Conservation (phyloP, 1,139 yeast genomes). For the Nakaseomyces glabratus region DNA sequence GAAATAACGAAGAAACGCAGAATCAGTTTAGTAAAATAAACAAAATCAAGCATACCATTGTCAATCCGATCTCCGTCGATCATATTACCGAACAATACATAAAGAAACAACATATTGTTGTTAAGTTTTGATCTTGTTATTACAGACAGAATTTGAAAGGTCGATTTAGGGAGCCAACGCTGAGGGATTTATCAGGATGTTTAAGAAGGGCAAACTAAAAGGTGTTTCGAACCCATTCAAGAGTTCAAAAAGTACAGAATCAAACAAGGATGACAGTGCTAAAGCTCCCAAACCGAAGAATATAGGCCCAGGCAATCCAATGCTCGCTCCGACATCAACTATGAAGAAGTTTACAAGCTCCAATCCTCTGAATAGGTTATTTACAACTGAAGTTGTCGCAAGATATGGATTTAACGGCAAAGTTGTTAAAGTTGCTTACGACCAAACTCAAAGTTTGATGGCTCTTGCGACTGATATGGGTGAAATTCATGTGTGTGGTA, state of each 20-base stretch:
- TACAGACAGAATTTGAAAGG: too few relatives aligned
- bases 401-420: conserved; percentile 51
- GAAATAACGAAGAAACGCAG: too few relatives aligned
- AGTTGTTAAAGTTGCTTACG: conserved; percentile 63
- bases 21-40: background rate
- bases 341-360: conserved; percentile 6
- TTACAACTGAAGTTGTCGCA: conserved; percentile 34
- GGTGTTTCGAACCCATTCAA: conserved; percentile 47
- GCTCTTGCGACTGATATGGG: conserved; percentile 72
- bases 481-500: conserved; percentile 73
- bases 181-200: conserved; percentile 4
- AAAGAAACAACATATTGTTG: background rate
- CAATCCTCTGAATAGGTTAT: conserved; percentile 23
- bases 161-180: too few relatives aligned
- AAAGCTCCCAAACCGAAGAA: background rate
- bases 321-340: background rate
- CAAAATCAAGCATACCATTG: background rate
- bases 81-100: background rate
- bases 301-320: conserved; percentile 3
- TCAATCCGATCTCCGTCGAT: background rate
- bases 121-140: too few relatives aligned
- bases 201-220: conserved; percentile 28
- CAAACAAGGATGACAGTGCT: background rate
- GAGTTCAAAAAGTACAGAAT: conserved; percentile 19
- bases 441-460: conserved; percentile 78